Evolutionary conservation across 805 yeast genomes (phyloP).

Genomic region (Ogataea populi-albae): DNA sequence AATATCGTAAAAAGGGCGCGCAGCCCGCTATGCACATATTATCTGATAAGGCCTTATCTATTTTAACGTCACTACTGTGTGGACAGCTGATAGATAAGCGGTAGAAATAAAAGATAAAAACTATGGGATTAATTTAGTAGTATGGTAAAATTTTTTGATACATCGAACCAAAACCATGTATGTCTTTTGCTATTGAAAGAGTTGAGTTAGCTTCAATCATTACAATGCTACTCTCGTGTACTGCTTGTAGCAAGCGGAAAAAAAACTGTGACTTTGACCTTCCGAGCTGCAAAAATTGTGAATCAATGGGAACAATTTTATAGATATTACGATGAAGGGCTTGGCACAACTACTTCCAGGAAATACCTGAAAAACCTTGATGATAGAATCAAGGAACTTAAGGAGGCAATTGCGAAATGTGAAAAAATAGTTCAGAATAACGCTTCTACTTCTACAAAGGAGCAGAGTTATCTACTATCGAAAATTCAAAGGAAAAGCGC

Average conservation of each 20-base stretch:
- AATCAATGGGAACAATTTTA: constrained; percentile 19
- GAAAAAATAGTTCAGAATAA: constrained; percentile 12
- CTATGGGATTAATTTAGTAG: too few species aligned
- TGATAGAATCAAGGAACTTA: constrained; percentile 14
- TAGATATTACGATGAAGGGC: constrained; percentile 21
- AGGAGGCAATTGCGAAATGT: constrained; percentile 13
- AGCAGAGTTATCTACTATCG: not conserved
- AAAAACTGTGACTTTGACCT: constrained; percentile 21
- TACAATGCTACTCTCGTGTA: constrained; percentile 19
- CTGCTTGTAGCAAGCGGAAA: constrained; percentile 17
- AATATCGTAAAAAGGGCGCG: too few species aligned
- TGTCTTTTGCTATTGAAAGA: too few species aligned
- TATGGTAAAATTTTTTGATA: too few species aligned
- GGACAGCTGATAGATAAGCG: too few species aligned
- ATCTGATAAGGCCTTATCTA: too few species aligned
- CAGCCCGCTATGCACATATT: too few species aligned
- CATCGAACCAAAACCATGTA: too few species aligned
- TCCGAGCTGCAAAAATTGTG: constrained; percentile 20
- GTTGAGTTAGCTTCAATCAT: too few species aligned
- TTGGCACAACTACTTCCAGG: constrained; percentile 14
- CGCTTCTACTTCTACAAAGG: too few species aligned
- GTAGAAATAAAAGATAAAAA: too few species aligned
- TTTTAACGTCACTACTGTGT: too few species aligned
- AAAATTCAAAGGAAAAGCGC: constrained; percentile 7
- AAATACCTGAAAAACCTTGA: constrained; percentile 16